Evolutionary conservation across 768 basidiomycete genomes (phyloP).

Genomic region (Naematelia aurantialba): DNA sequence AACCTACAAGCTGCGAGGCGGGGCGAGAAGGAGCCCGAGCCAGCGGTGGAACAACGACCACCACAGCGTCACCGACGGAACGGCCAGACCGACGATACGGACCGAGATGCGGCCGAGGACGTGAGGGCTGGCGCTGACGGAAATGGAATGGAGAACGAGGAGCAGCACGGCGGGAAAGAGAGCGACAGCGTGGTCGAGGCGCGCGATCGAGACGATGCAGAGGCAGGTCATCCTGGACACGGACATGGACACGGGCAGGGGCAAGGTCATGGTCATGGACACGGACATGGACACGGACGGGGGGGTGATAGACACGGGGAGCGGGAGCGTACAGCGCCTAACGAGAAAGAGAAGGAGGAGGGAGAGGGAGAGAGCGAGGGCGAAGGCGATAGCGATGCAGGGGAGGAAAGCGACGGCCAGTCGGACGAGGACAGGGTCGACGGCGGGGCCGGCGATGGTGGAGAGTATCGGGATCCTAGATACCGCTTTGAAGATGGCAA

Average conservation of each 20-base stretch:
- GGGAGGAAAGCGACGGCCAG: constrained; percentile 12
- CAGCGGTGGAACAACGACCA: background rate
- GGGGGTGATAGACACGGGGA: constrained; percentile 4
- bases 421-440: constrained; percentile 17
- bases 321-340: constrained; percentile 10
- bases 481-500: constrained; percentile 20
- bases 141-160: constrained; percentile 1
- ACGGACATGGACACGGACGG: constrained; percentile 13
- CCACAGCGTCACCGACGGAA: too few species aligned
- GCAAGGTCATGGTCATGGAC: too few species aligned
- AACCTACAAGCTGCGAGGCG: too few species aligned
- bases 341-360: background rate
- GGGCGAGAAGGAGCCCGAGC: too few species aligned
- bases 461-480: constrained; percentile 6
- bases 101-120: constrained; percentile 3
- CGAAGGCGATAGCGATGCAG: constrained; percentile 9
- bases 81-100: background rate
- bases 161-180: constrained; percentile 5
- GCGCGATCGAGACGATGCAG: too few species aligned
- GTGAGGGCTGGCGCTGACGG: background rate
- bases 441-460: too few species aligned
- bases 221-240: background rate
- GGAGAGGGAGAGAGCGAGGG: constrained; percentile 13
- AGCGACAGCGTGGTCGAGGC: constrained; percentile 6
- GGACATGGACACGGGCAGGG: constrained; percentile 15